Evolutionary conservation across 1,139 yeast species (phyloP).

Genomic region (Blastobotrys aristatus): DNA sequence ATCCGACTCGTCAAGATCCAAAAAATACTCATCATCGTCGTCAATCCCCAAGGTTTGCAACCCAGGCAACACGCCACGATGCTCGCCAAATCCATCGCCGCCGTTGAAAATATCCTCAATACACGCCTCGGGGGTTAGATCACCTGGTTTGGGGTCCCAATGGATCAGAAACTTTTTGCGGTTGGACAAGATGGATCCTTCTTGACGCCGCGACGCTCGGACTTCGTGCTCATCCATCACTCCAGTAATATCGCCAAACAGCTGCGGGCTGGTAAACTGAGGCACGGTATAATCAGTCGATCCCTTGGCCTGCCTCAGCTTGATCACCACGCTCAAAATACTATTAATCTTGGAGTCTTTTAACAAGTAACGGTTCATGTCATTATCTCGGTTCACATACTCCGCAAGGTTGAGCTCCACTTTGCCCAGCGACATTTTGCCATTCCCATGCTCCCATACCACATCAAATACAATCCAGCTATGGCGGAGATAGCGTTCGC

Average conservation of each 20-base stretch:
- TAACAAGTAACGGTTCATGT: slow-evolving; percentile 58
- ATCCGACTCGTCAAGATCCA: background rate
- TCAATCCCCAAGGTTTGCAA: background rate
- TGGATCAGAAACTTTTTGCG: slow-evolving; percentile 62
- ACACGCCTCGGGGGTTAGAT: slow-evolving; percentile 66
- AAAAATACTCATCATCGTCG: background rate
- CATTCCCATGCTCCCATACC: slow-evolving; percentile 32
- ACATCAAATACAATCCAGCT: slow-evolving; percentile 35
- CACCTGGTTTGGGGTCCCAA: slow-evolving; percentile 78
- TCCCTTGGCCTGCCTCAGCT: slow-evolving; percentile 45
- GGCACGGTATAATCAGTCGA: slow-evolving; percentile 35
- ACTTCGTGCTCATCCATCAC: slow-evolving; percentile 27
- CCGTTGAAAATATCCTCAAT: slow-evolving; percentile 71
- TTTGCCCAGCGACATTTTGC: slow-evolving; percentile 52
- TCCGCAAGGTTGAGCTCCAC: slow-evolving; percentile 68
- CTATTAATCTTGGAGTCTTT: slow-evolving; percentile 80
- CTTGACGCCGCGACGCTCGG: slow-evolving; percentile 3
- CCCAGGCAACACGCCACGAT: background rate
- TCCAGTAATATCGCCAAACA: slow-evolving; percentile 34
- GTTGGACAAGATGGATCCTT: slow-evolving; percentile 23
- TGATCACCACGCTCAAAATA: slow-evolving; percentile 51
- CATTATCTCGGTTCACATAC: slow-evolving; percentile 49
- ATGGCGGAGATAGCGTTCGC: slow-evolving; percentile 29
- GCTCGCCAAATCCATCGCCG: slow-evolving; percentile 51
- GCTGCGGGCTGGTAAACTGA: slow-evolving; percentile 29